Conservation (phyloP, 2,329 filamentous ascomycete species). For the Trichoderma atrobrunneum region DNA sequence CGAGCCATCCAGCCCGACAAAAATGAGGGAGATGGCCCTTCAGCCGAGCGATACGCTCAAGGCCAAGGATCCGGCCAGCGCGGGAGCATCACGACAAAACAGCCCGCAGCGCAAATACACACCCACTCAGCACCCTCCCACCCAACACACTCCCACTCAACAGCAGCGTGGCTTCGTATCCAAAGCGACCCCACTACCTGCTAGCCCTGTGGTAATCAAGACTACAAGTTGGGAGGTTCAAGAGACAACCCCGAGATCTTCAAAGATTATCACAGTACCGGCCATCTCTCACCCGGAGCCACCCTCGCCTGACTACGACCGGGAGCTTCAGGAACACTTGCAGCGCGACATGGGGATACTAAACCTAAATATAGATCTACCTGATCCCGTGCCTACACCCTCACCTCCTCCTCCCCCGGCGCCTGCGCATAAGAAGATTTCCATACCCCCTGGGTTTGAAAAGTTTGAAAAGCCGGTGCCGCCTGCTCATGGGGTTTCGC, state of each 20-base stretch:
- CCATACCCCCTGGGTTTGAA: constrained; percentile 25
- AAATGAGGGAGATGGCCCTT: constrained; percentile 45
- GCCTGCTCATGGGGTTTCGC: constrained; percentile 36
- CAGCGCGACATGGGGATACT: constrained; percentile 60
- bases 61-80: constrained; percentile 41
- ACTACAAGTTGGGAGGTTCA: constrained; percentile 28
- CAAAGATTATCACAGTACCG: constrained; percentile 28
- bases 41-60: constrained; percentile 57
- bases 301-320: constrained; percentile 59
- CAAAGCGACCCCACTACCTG: constrained; percentile 59
- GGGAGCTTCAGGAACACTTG: constrained; percentile 60
- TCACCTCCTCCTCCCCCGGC: constrained; percentile 4
- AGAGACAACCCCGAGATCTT: constrained; percentile 48
- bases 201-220: constrained; percentile 36
- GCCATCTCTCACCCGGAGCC: constrained; percentile 47
- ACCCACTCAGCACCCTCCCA: constrained; percentile 23
- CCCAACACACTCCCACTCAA: not conserved
- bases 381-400: constrained; percentile 14
- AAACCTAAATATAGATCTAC: constrained; percentile 39
- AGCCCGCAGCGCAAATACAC: constrained; percentile 61
- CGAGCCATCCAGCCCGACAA: constrained; percentile 49
- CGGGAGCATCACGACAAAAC: constrained; percentile 52
- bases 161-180: constrained; percentile 38
- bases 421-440: constrained; percentile 18
- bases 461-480: constrained; percentile 33